Base-by-base conservation (phyloP, 2,329 filamentous ascomycete species). In the Fusarium nurragi region DNA sequence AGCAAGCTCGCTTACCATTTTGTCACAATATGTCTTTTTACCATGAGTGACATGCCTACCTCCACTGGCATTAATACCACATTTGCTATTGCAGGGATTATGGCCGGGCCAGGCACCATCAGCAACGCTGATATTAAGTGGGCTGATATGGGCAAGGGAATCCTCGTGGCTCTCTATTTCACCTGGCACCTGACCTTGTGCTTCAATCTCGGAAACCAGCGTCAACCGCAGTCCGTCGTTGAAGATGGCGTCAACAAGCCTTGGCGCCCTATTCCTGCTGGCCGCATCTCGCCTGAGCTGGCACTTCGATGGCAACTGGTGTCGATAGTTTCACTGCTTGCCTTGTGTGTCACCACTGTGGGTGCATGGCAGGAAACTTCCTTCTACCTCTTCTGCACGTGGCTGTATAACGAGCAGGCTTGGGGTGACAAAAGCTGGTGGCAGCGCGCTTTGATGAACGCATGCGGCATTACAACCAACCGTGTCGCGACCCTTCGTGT, bases 211-310 rank as follows among this genome's bases (percentile, higher is more conserved):
- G 72, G 75, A 30, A 81, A 81, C 62, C 79, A 81, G 53, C 73
- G 77, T 4, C 61, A 67, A 4, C 62, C 71, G 3, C 65, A 62
- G 4, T 71, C 78, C 4, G 63, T 78, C 10, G 41, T 60, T 1
- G 80, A 81, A 55, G 79, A 81, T 63, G 28, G 39, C 0, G 48
- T 77, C 47, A 81, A 81, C 71, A 81, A 81, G 50, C 77, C 78
- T 11, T 77, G 73, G 73, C 69, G 75, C 0, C 72, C 75, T 1
- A 68, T 75, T 5, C 68, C 71, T 5, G 66, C 72, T 6, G 70
- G 71, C 4, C 67, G 69, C 2, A 64, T 78, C 12, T 73, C 69
- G 36, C 18, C 72, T 8, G 64, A 70, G 5, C 19, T 71, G 28
- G 57, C 74, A 2, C 57, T 64, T 16, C 53, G 44, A 41, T 30